Percentiles rank a stretch among this genome's conserved stretches.
These are phyloP conservation scores for Saprolegnia parasitica DNA, from an alignment of 352 stramenopile species.

Conservation along the genomic window DNA sequence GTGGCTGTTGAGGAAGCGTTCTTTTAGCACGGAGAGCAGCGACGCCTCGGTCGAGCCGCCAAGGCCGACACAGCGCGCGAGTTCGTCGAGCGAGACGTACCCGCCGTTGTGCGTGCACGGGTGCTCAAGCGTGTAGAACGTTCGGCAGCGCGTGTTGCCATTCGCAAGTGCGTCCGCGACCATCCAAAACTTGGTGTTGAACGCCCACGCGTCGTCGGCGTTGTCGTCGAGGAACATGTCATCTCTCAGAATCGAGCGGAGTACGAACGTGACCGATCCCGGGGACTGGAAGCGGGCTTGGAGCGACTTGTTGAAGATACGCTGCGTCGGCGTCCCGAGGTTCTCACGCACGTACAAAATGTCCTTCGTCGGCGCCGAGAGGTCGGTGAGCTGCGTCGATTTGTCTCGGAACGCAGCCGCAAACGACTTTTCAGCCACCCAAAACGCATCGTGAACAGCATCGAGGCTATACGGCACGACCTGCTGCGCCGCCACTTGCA, in stretches of 20 bases:
- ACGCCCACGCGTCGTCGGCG: constrained; percentile 15
- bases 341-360: constrained; percentile 16
- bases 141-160: constrained; percentile 1
- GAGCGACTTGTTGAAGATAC: constrained; percentile 2
- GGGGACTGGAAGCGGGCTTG: not conserved
- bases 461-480: not conserved
- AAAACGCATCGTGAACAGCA: not conserved
- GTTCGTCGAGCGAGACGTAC: constrained; percentile 2
- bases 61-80: not conserved
- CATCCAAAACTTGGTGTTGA: constrained; percentile 17
- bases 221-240: constrained; percentile 17
- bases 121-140: constrained; percentile 15
- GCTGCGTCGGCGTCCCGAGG: not conserved
- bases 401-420: constrained; percentile 1
- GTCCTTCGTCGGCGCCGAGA: not conserved
- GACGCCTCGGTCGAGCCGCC: not conserved
- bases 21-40: not conserved
- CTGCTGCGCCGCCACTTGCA: constrained; percentile 11
- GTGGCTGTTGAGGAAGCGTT: constrained; percentile 10
- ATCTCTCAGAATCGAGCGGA: constrained; percentile 22
- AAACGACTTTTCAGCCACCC: constrained; percentile 4
- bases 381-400: not conserved
- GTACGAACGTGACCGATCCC: not conserved
- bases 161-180: not conserved
- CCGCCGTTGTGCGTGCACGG: not conserved